phyloP scores from a whole-genome alignment of 192 early-diverging fungal species.

The Rhizophagus clarus region DNA sequence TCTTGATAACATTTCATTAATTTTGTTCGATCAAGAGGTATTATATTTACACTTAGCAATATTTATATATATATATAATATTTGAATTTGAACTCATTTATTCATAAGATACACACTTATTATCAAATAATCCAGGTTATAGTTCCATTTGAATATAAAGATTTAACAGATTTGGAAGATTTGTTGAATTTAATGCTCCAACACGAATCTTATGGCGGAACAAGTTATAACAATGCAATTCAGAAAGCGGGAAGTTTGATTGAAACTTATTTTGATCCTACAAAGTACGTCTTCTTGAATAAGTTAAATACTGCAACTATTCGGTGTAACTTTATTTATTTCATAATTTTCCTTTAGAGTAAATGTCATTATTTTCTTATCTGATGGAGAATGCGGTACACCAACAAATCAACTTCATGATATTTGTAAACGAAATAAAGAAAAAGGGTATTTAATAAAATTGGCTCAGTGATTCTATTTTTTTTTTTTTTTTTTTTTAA shows the following conservation, averaged over 20 bases:
- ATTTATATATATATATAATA: too few species aligned
- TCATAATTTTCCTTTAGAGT: background rate
- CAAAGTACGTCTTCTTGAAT: background rate
- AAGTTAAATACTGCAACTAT: too few species aligned
- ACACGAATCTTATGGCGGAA: constrained; percentile 3
- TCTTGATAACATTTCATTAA: constrained; percentile 25
- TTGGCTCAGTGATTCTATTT: background rate
- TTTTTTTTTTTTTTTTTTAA: too few species aligned
- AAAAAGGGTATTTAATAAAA: constrained; percentile 15
- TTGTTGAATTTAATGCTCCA: constrained; percentile 11
- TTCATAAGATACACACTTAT: background rate
- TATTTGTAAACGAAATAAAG: constrained; percentile 1
- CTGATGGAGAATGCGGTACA: constrained; percentile 14
- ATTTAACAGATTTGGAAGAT: background rate
- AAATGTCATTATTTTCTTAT: constrained; percentile 33
- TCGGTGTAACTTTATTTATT: too few species aligned
- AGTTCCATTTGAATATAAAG: constrained; percentile 10
- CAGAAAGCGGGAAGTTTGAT: constrained; percentile 3
- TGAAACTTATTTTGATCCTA: background rate
- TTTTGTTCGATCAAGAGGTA: constrained; percentile 5
- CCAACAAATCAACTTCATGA: background rate
- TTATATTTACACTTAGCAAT: background rate
- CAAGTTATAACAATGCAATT: background rate
- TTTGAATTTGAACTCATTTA: background rate
- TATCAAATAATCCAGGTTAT: background rate